Conservation (phyloP, 75 land plant species). For the Chamaecyparis obtusa region DNA sequence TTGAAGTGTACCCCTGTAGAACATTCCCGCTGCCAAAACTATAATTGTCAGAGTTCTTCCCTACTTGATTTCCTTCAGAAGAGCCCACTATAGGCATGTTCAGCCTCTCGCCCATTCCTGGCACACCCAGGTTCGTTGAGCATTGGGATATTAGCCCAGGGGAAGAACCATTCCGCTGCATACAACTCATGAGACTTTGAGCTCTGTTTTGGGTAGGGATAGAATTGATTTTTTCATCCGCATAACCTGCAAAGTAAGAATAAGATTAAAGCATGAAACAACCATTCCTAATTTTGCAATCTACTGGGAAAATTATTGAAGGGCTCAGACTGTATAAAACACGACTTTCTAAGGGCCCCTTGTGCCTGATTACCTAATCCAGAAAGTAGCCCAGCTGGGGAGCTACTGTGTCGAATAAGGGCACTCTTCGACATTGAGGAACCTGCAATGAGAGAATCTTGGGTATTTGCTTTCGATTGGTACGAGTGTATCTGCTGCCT, state of each 20-base stretch:
- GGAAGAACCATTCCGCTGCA: conserved; percentile 27
- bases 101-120: conserved; percentile 10
- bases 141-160: conserved; percentile 42
- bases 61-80: conserved; percentile 2
- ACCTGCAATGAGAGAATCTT: neutral
- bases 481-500: neutral
- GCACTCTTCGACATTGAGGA: conserved; percentile 18
- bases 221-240: neutral
- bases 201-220: conserved; percentile 13
- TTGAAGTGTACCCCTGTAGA: conserved; percentile 28
- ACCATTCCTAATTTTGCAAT: neutral
- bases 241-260: neutral
- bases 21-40: conserved; percentile 13
- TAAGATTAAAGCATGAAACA: neutral
- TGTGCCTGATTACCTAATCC: conserved; percentile 1
- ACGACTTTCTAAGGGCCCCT: neutral
- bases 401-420: conserved; percentile 55
- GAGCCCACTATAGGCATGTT: conserved; percentile 8
- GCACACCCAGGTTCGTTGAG: conserved; percentile 27
- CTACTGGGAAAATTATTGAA: neutral
- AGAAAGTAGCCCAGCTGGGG: conserved; percentile 45
- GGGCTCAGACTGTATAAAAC: neutral
- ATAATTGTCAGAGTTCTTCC: neutral
- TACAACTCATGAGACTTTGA: conserved; percentile 31
- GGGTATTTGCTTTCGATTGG: neutral